Evolutionary conservation across 805 yeast genomes (phyloP).

Genomic region (Grigorovia humatica): DNA sequence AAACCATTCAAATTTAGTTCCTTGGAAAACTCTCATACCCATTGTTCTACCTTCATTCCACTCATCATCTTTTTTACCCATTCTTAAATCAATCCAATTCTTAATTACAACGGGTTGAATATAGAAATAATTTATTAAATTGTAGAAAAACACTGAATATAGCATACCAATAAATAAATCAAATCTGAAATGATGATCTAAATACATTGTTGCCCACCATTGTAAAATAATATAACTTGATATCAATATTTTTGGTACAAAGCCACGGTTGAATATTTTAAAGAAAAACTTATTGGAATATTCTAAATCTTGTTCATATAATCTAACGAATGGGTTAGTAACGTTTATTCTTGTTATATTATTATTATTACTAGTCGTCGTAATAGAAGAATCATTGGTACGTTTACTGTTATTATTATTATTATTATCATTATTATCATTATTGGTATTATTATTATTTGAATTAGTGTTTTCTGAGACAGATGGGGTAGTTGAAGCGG

Average conservation of each 20-base stretch:
- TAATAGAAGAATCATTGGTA: no score
- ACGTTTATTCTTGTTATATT: background rate
- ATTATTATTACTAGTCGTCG: no score
- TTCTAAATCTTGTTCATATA: slow-evolving; percentile 10
- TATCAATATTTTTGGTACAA: slow-evolving; percentile 27
- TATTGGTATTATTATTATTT: background rate
- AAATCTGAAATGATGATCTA: slow-evolving; percentile 63
- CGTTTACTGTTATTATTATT: background rate
- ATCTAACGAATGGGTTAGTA: slow-evolving; percentile 3
- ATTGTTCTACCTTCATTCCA: slow-evolving; percentile 37
- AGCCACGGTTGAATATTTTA: slow-evolving; percentile 16
- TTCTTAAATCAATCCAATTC: slow-evolving; percentile 23
- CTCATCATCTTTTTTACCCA: slow-evolving; percentile 32
- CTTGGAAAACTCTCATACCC: slow-evolving; percentile 57
- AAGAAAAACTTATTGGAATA: slow-evolving; percentile 14
- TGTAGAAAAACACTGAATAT: slow-evolving; percentile 40
- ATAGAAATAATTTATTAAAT: slow-evolving; percentile 30
- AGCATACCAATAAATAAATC: slow-evolving; percentile 47
- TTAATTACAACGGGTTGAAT: slow-evolving; percentile 29
- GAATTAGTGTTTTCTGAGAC: no score
- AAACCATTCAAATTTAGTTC: slow-evolving; percentile 37
- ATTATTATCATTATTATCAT: no score
- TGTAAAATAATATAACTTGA: slow-evolving; percentile 41
- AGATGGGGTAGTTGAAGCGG: no score
- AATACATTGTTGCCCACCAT: slow-evolving; percentile 69